A percentile compares a stretch with the other conserved stretches of the same genome.
Conservation (phyloP, 2,329 filamentous ascomycete genomes). For the Biscogniauxia sp. region DNA sequence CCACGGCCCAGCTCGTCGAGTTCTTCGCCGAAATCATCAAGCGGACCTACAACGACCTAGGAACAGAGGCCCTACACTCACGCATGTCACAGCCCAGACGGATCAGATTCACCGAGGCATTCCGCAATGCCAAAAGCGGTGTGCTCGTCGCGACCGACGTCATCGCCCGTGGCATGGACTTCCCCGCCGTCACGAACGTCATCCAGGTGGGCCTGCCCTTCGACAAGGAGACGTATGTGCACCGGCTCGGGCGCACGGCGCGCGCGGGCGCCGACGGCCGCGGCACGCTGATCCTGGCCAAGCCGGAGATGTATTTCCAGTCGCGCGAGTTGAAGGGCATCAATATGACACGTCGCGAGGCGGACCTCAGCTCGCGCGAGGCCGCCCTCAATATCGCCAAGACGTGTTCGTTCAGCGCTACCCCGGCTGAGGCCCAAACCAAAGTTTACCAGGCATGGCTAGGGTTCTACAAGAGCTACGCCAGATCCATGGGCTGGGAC, state of each 20-base stretch:
- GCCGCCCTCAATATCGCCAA: conserved; percentile 40
- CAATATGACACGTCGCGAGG: conserved; percentile 44
- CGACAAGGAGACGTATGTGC: conserved; percentile 63
- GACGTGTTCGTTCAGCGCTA: conserved; percentile 4
- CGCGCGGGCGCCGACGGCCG: conserved; percentile 63
- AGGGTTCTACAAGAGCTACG: conserved; percentile 50
- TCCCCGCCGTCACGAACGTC: conserved; percentile 66
- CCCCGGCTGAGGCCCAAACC: conserved; percentile 38
- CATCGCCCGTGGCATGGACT: conserved; percentile 70
- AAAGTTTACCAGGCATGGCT: conserved; percentile 58
- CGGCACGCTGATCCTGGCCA: conserved; percentile 57
- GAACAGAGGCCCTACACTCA: conserved; percentile 48
- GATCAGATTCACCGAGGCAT: conserved; percentile 60
- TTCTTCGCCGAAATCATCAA: conserved; percentile 48
- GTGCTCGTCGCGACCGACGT: conserved; percentile 70
- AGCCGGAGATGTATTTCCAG: conserved; percentile 50
- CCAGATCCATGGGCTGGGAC: conserved; percentile 40
- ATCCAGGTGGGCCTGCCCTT: conserved; percentile 61
- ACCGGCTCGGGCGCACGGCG: conserved; percentile 65
- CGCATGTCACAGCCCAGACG: conserved; percentile 50
- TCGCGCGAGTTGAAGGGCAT: conserved; percentile 53
- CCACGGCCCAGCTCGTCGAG: conserved; percentile 53
- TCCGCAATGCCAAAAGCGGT: conserved; percentile 48
- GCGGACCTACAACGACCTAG: conserved; percentile 37
- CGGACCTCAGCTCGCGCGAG: conserved; percentile 42